Evolutionary conservation across 2,329 filamentous ascomycete genomes (phyloP).

Genomic region (Phialophora verrucosa): DNA sequence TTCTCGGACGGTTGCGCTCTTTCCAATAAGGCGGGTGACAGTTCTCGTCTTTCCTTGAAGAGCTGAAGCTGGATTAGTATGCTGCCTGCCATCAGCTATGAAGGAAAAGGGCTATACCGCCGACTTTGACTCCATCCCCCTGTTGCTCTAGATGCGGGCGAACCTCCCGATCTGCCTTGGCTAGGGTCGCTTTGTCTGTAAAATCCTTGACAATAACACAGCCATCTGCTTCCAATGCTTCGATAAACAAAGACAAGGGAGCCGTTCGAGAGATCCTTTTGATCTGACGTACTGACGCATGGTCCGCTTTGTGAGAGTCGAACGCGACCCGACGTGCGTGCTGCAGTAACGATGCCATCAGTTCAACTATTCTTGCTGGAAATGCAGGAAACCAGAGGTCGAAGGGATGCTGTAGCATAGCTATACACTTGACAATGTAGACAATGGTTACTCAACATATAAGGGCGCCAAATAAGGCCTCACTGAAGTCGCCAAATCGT

Average conservation of each 20-base stretch:
- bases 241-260: conserved; percentile 41
- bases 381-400: neutral
- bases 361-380: conserved; percentile 3
- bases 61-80: conserved; percentile 30
- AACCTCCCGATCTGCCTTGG: conserved; percentile 41
- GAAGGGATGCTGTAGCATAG: neutral
- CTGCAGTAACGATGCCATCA: conserved; percentile 32
- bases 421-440: neutral
- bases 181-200: conserved; percentile 40
- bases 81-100: conserved; percentile 14
- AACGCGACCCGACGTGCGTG: conserved; percentile 31
- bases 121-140: conserved; percentile 39
- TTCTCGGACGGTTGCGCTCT: conserved; percentile 47
- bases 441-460: neutral
- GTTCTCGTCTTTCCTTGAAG: conserved; percentile 46
- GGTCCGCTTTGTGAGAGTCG: conserved; percentile 13
- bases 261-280: conserved; percentile 31
- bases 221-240: conserved; percentile 45
- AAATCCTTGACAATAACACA: conserved; percentile 46
- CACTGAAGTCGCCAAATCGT: conserved; percentile 22
- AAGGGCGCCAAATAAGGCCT: neutral
- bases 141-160: conserved; percentile 42
- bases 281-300: conserved; percentile 11
- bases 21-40: conserved; percentile 46
- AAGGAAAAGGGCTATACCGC: conserved; percentile 25